Base-by-base conservation (phyloP, 176 grass and related monocot species). In the Rhipidocladum racemiflorum region DNA sequence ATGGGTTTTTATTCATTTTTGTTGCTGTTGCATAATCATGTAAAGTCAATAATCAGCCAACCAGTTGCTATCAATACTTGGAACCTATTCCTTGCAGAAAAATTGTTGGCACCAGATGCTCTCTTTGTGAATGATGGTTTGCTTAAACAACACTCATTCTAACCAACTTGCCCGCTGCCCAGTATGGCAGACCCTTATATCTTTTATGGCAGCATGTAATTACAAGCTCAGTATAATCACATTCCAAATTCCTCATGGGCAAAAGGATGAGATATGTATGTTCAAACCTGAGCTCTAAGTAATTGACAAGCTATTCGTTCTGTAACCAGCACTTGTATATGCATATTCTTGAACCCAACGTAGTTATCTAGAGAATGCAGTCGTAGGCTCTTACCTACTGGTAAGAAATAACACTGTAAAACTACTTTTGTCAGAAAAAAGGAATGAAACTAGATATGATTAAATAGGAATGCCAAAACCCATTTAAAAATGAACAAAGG, bases 101-200 rank as follows among this genome's bases (percentile, higher is more conserved):
- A 49, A 63, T 36, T 17, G 21, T 29, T 54, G 51, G 51, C 7
- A 9, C 54, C 20, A 24, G 54, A 57, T 25, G 13, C 46, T 49
- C 40, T 50, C 8, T 62, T 63, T 83, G 56, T 62, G 55, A 70
- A 83, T 60, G 45, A 73, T 25, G 55, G 30, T 72, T 73, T 73
- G 56, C 80, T 82, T 62, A 82, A 82, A 44, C 17, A 73, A 34
- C 40, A 82, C 56, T 73, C 44, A 20, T 49, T 83, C 42, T 63
- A 50, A 83, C 50, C 21, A 67, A 76, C 11, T 53, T 39, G 36
- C 24, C 48, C 51, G 61, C 40, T 39, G 36, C 24, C 48, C 51
- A 70, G 14, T 29, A 39, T 49, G 40, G 38, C 70, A 53, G 14
- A 51, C 13, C 24, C 51, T 79, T n/a, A 34, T 49, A 50, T 65